phyloP scores from a whole-genome alignment of 2,329 filamentous ascomycete species.

The Corinectria fuckeliana region DNA sequence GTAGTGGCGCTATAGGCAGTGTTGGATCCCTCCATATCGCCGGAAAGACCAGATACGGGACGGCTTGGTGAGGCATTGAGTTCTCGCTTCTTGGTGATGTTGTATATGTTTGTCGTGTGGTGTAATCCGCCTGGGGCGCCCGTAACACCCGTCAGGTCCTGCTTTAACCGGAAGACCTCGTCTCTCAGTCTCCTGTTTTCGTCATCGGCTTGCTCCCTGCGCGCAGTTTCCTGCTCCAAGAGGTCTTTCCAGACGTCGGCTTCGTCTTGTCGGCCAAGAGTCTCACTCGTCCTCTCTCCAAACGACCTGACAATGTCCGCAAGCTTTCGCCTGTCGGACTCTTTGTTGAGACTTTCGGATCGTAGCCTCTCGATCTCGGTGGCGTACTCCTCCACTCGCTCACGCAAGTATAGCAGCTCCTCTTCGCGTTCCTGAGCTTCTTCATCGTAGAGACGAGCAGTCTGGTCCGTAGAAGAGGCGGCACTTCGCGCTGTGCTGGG shows the following conservation, averaged over 20 bases:
- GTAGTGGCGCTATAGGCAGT: slow-evolving; percentile 64
- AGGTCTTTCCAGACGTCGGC: slow-evolving; percentile 95
- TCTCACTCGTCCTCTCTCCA: slow-evolving; percentile 57
- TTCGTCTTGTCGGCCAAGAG: slow-evolving; percentile 63
- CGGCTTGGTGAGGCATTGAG: slow-evolving; percentile 56
- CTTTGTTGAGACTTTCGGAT: slow-evolving; percentile 77
- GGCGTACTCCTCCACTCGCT: slow-evolving; percentile 84
- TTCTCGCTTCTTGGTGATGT: slow-evolving; percentile 63
- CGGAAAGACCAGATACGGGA: slow-evolving; percentile 57
- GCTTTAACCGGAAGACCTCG: slow-evolving; percentile 77
- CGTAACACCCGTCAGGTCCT: slow-evolving; percentile 60
- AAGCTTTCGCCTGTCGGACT: slow-evolving; percentile 86
- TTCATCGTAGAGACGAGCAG: slow-evolving; percentile 62
- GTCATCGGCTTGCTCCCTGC: slow-evolving; percentile 88
- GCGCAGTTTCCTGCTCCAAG: slow-evolving; percentile 87
- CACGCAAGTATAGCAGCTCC: slow-evolving; percentile 83
- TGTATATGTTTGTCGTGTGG: slow-evolving; percentile 71
- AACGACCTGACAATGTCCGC: slow-evolving; percentile 75
- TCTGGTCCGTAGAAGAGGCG: slow-evolving; percentile 64
- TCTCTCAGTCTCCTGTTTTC: slow-evolving; percentile 85
- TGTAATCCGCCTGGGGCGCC: slow-evolving; percentile 50
- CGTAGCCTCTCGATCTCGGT: slow-evolving; percentile 83
- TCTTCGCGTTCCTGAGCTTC: slow-evolving; percentile 77
- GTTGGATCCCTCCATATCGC: slow-evolving; percentile 57
- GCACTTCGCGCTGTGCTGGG: slow-evolving; percentile 65